A percentile compares a stretch with the other conserved stretches of the same genome.
Conservation (phyloP, 1,139 yeast species). For the Wickerhamomyces sp. region DNA sequence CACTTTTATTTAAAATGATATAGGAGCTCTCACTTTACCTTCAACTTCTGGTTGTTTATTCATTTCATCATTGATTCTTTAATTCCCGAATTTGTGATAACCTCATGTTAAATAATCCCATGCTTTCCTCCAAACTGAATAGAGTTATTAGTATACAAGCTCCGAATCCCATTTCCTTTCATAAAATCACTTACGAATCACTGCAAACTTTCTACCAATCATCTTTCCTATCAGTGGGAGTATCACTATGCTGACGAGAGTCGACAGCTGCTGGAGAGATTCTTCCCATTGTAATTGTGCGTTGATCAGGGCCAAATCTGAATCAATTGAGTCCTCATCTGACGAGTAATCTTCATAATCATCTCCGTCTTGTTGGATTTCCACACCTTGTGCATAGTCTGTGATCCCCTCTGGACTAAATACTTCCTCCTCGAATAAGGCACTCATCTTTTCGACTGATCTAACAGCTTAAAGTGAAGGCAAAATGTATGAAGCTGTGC, state of each 20-base stretch:
- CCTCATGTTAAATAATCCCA: conserved; percentile 12
- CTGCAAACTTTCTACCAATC: conserved; percentile 61
- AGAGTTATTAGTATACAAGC: conserved; percentile 1
- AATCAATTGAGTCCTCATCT: conserved; percentile 14
- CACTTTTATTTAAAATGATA: conserved; percentile 4
- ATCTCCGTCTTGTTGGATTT: background rate
- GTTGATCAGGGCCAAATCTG: conserved; percentile 25
- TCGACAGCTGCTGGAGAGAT: conserved; percentile 56
- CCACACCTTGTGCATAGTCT: no score
- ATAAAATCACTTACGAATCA: conserved; percentile 19
- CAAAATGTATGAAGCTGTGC: background rate
- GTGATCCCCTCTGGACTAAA: no score
- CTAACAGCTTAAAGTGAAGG: no score
- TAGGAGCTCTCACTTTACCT: no score
- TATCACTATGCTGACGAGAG: conserved; percentile 50
- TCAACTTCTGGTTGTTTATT: no score
- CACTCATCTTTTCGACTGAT: no score
- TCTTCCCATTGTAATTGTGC: conserved; percentile 85
- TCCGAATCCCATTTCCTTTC: no score
- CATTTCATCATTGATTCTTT: no score
- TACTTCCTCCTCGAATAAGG: no score
- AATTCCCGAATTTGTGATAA: no score
- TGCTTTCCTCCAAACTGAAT: conserved; percentile 17
- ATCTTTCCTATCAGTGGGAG: conserved; percentile 70
- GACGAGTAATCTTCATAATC: conserved; percentile 1